A percentile compares a stretch with the other conserved stretches of the same genome.
Conservation (phyloP, 2,329 filamentous ascomycete genomes). For the Rutstroemia sp. region DNA sequence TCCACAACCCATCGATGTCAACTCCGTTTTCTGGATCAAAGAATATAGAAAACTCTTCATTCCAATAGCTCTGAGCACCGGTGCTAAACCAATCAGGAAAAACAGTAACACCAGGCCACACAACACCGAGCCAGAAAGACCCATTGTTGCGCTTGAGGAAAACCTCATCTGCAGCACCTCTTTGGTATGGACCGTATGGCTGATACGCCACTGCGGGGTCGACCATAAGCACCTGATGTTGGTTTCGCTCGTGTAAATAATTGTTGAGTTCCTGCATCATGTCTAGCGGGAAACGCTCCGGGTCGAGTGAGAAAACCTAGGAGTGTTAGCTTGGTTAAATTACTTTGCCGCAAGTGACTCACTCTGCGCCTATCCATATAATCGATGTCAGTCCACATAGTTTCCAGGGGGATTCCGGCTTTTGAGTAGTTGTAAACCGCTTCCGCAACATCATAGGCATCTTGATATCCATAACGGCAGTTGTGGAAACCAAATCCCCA, state of each 20-base stretch:
- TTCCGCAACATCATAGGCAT: conserved; percentile 58
- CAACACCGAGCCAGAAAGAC: conserved; percentile 53
- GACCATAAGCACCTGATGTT: conserved; percentile 72
- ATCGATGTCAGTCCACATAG: conserved; percentile 61
- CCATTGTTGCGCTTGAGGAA: conserved; percentile 54
- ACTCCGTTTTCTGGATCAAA: conserved; percentile 58
- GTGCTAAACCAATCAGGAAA: conserved; percentile 73
- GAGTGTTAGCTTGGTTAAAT: background rate
- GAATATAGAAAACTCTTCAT: conserved; percentile 56
- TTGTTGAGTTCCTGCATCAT: conserved; percentile 59
- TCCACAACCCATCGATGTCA: conserved; percentile 73
- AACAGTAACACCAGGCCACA: conserved; percentile 68
- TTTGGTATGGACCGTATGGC: conserved; percentile 45
- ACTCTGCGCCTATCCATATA: conserved; percentile 48
- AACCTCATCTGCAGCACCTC: conserved; percentile 40
- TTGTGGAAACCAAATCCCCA: conserved; percentile 58
- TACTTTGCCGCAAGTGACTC: conserved; percentile 2
- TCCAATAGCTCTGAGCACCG: conserved; percentile 61
- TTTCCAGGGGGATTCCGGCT: conserved; percentile 59
- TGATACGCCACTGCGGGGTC: conserved; percentile 55
- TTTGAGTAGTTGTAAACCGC: conserved; percentile 60
- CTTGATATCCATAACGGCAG: conserved; percentile 55
- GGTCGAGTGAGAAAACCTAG: conserved; percentile 55
- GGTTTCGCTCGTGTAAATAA: conserved; percentile 57
- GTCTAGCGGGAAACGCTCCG: conserved; percentile 51